These are phyloP conservation scores for Nitzschia putrida DNA, from an alignment of 108 stramenopile species.

Conservation along the genomic window DNA sequence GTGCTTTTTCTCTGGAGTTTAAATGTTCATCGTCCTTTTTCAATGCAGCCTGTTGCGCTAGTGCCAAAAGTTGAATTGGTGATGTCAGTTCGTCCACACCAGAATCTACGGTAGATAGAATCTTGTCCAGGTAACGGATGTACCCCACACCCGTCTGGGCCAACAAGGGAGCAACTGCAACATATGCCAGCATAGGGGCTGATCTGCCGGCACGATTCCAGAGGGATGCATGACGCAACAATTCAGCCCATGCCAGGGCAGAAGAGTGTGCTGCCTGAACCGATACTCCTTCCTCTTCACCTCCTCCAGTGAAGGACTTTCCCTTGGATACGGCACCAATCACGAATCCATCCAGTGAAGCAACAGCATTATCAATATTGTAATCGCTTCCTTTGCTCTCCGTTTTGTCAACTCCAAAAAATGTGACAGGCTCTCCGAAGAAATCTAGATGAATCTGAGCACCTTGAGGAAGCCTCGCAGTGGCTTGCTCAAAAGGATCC, in stretches of 20 bases:
- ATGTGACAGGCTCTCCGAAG: constrained; percentile 79
- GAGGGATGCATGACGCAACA: constrained; percentile 49
- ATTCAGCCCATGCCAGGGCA: constrained; percentile 69
- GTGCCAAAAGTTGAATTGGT: constrained; percentile 37
- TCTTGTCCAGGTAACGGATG: constrained; percentile 55
- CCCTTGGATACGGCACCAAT: constrained; percentile 69
- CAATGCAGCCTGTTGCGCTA: constrained; percentile 50
- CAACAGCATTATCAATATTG: constrained; percentile 38
- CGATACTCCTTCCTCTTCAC: constrained; percentile 70
- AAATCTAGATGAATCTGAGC: constrained; percentile 68
- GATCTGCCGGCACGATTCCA: constrained; percentile 50
- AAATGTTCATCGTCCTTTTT: constrained; percentile 42
- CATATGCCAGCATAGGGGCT: constrained; percentile 75
- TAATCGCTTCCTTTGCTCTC: constrained; percentile 13
- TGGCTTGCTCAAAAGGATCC: constrained; percentile 26
- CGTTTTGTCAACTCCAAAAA: constrained; percentile 32
- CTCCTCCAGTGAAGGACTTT: constrained; percentile 62
- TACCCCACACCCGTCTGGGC: constrained; percentile 72
- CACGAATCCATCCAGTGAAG: constrained; percentile 65
- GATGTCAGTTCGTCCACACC: constrained; percentile 24
- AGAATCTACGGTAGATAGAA: constrained; percentile 41
- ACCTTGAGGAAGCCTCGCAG: constrained; percentile 29
- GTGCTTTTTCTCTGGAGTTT: constrained; percentile 60
- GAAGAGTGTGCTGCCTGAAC: constrained; percentile 68
- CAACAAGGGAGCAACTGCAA: constrained; percentile 72